Conservation (phyloP, 192 early-diverging fungal genomes). For the Blastocladiella britannica region DNA sequence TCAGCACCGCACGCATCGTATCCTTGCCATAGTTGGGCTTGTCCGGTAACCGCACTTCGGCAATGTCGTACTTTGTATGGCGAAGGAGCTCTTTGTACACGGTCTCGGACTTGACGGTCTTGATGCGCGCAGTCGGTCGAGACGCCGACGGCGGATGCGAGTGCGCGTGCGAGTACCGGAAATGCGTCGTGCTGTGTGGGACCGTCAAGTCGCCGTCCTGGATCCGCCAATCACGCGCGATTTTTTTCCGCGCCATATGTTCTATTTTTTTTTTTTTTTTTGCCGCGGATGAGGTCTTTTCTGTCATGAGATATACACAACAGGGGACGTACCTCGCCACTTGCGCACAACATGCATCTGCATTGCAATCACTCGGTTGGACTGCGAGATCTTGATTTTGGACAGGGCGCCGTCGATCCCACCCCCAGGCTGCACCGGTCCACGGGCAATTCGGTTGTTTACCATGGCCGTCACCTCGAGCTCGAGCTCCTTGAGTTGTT, state of each 20-base stretch:
- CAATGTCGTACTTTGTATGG: not conserved
- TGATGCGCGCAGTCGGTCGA: not conserved
- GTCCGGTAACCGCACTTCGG: not conserved
- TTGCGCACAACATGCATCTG: not conserved
- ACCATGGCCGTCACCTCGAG: not conserved
- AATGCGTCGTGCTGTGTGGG: not conserved
- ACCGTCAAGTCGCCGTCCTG: not conserved
- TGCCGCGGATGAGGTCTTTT: too few relatives aligned
- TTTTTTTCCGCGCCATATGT: not conserved
- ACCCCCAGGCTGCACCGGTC: not conserved
- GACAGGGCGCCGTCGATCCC: too few relatives aligned
- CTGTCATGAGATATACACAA: not conserved
- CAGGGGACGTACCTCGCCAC: not conserved
- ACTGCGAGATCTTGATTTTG: too few relatives aligned
- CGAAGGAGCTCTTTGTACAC: not conserved
- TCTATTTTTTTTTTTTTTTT: too few relatives aligned
- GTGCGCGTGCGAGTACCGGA: not conserved
- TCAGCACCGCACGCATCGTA: too few relatives aligned
- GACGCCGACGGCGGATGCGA: not conserved
- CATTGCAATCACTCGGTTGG: too few relatives aligned
- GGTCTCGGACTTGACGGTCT: not conserved
- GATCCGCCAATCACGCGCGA: not conserved
- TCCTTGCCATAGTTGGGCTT: not conserved
- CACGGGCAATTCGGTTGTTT: not conserved
- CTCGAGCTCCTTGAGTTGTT: not conserved